phyloP scores from a whole-genome alignment of 2,329 filamentous ascomycete species.

The Fusarium robinianum region DNA sequence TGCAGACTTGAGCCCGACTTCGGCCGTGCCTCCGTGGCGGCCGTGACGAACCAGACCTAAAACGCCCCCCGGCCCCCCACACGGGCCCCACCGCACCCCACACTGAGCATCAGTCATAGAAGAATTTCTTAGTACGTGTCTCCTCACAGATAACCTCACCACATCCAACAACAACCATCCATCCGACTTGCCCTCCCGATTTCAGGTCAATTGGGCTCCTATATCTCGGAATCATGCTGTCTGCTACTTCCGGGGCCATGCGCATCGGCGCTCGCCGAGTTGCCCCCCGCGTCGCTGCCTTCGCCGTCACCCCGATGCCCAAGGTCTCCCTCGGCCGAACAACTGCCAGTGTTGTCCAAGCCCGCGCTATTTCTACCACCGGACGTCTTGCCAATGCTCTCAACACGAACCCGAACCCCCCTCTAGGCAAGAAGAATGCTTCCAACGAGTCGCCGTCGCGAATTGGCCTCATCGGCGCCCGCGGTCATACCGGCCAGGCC shows the following conservation, averaged over 20 bases:
- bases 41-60: too few species aligned
- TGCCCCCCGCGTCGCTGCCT: conserved; percentile 25
- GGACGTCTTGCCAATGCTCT: conserved; percentile 38
- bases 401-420: conserved; percentile 76
- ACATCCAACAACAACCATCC: too few species aligned
- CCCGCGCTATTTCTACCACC: conserved; percentile 10
- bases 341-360: conserved; percentile 4
- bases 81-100: too few species aligned
- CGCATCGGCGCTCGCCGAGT: conserved; percentile 20
- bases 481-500: conserved; percentile 92
- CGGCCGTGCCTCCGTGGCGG: too few species aligned
- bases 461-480: conserved; percentile 86
- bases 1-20: too few species aligned
- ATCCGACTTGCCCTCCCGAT: too few species aligned
- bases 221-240: conserved; percentile 18
- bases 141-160: too few species aligned
- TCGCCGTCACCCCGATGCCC: conserved; percentile 1
- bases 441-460: conserved; percentile 79
- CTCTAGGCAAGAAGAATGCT: conserved; percentile 84
- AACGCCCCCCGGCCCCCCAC: too few species aligned
- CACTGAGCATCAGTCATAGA: too few species aligned
- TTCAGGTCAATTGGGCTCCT: conserved; percentile 22
- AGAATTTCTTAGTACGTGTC: too few species aligned
- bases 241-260: conserved; percentile 16
- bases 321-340: conserved; percentile 10